These are phyloP conservation scores for Iodosphaeria phyllophila DNA, from an alignment of 2,329 filamentous ascomycete species.

Conservation along the genomic window DNA sequence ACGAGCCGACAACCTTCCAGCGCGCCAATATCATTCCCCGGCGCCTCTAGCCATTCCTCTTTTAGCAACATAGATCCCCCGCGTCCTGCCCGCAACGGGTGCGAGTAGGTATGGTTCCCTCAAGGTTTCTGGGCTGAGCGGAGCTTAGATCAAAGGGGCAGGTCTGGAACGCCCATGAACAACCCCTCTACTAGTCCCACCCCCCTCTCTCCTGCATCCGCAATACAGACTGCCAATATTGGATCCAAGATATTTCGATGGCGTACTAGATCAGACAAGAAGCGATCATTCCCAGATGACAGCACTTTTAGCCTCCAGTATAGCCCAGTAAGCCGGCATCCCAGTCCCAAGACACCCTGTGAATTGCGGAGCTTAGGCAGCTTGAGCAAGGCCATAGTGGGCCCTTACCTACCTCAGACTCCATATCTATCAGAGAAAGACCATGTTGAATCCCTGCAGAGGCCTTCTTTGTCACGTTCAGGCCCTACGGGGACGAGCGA, in stretches of 20 bases:
- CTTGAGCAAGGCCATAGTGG: conserved; percentile 3
- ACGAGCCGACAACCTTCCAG: conserved; percentile 1
- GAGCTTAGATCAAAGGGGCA: conserved; percentile 8
- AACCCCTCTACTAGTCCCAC: no score
- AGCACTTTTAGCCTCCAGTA: neutral
- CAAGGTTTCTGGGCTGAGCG: conserved; percentile 45
- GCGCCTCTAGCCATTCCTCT: conserved; percentile 3
- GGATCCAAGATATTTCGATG: conserved; percentile 20
- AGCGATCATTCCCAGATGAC: conserved; percentile 7
- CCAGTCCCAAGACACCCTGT: conserved; percentile 4
- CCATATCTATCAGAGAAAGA: conserved; percentile 27
- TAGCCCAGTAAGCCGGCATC: conserved; percentile 2
- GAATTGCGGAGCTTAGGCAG: neutral
- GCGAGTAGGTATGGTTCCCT: conserved; percentile 45
- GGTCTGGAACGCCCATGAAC: no score
- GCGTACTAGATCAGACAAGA: conserved; percentile 16
- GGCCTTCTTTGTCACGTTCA: no score
- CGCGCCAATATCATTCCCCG: conserved; percentile 4
- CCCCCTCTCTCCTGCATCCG: no score
- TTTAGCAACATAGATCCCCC: conserved; percentile 32
- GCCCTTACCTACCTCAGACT: no score
- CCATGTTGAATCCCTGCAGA: conserved; percentile 27
- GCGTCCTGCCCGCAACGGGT: conserved; percentile 31
- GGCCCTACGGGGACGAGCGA: no score
- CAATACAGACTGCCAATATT: conserved; percentile 10